These are phyloP conservation scores for Septoria petroselini DNA, from an alignment of 2,329 filamentous ascomycete species.

Conservation along the genomic window DNA sequence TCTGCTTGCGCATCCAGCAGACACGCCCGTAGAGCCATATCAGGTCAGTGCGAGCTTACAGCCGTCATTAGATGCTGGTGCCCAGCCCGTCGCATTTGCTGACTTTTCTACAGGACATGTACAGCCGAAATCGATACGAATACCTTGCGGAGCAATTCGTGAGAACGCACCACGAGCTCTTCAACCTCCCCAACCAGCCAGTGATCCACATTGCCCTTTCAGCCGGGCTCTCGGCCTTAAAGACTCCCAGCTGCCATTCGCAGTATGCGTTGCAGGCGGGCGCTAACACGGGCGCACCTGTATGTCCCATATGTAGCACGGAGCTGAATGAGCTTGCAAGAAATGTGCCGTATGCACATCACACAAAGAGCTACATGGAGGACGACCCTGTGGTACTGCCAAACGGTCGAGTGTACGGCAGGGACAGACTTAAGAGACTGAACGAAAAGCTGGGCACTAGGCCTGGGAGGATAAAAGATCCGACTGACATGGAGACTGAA, in stretches of 20 bases:
- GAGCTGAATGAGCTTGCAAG: slow-evolving; percentile 89
- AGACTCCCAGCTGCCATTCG: slow-evolving; percentile 90
- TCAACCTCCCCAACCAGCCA: slow-evolving; percentile 76
- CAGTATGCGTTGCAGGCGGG: slow-evolving; percentile 57
- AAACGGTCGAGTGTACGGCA: slow-evolving; percentile 81
- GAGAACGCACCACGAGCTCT: slow-evolving; percentile 78
- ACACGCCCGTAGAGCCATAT: slow-evolving; percentile 59
- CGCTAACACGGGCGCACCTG: slow-evolving; percentile 62
- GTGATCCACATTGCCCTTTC: slow-evolving; percentile 87
- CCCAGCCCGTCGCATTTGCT: not conserved
- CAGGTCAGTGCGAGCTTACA: slow-evolving; percentile 44
- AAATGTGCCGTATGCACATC: slow-evolving; percentile 88
- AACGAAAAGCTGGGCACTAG: slow-evolving; percentile 74
- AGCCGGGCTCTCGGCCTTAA: slow-evolving; percentile 87
- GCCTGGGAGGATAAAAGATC: slow-evolving; percentile 68
- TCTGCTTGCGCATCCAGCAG: slow-evolving; percentile 70
- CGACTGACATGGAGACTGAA: slow-evolving; percentile 62
- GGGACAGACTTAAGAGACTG: slow-evolving; percentile 68
- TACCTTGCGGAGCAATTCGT: slow-evolving; percentile 78
- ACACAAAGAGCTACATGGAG: slow-evolving; percentile 90
- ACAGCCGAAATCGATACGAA: slow-evolving; percentile 69
- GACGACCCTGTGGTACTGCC: slow-evolving; percentile 81
- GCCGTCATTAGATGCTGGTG: not conserved
- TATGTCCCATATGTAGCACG: slow-evolving; percentile 94
- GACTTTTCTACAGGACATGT: slow-evolving; percentile 60